Base-by-base conservation (phyloP, 139 green algal species). In the Helicosporidium sp. region DNA sequence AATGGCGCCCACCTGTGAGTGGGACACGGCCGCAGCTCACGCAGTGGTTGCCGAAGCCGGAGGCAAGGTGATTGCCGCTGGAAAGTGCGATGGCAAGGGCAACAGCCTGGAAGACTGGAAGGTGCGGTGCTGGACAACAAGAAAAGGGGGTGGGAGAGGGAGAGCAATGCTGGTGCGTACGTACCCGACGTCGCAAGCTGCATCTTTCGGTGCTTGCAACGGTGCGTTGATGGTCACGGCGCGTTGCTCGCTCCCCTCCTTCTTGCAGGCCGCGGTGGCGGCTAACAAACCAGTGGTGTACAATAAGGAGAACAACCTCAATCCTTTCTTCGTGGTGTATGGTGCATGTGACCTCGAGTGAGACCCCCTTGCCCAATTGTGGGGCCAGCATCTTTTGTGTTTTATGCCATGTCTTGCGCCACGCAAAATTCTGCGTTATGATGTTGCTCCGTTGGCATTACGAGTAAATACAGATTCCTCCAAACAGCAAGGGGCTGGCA, bases 301-400 rank as follows among this genome's bases (percentile, higher is more conserved):
- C 66, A 85, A 88, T 72, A 92, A 92, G 61, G 53, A 75, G 44
- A 54, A 70, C 48, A 47, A 77, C 43, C 70, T 92, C 3, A 92
- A 91, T 51, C 82, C 82, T 1, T 88, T 73, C 58, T 92, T 92
- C 47, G 69, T 91, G 8, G 80, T 82, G 20, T 92, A 85, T 46
- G 81, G 81, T 37, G 31, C 31, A 37, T 46, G 62, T 15, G 55
- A 19, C 39, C 5, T 15, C 8, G 7, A 54, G 0, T 10, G 10
- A 37, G 0, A 37, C 31, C 31, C 10, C 10, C 31, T 18, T 37
- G 31, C 31, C 13, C 10, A n/a, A n/a, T 37, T 10, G 10, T 37
- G 31, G 10, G 13, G 31, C 10, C 31, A 37, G 13, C 10, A 37
- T 13, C 31, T 37, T 37, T 37, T 37, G 31, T 37, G 31, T 37